These are phyloP conservation scores for Sarocladiaceae sp. DNA, from an alignment of 2,329 filamentous ascomycete species.

Conservation along the genomic window DNA sequence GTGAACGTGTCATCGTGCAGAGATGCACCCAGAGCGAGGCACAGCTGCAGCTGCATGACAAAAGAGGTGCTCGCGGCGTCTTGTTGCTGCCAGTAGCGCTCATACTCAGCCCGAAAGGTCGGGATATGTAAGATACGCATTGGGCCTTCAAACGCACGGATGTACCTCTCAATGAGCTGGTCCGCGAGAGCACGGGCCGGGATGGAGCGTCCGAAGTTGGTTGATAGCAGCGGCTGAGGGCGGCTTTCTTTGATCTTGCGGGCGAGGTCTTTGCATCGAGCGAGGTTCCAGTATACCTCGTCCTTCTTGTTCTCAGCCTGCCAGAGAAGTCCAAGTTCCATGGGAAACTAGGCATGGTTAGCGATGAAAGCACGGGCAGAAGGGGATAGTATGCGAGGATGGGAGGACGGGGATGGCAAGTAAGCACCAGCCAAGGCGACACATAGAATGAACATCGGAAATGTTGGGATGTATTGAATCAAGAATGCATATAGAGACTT, in stretches of 20 bases:
- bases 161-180: conserved; percentile 44
- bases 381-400: too few species aligned
- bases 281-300: conserved; percentile 26
- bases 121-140: conserved; percentile 53
- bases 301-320: conserved; percentile 20
- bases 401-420: too few species aligned
- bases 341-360: conserved; percentile 25
- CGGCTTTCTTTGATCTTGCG: conserved; percentile 36
- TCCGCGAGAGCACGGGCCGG: conserved; percentile 37
- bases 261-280: conserved; percentile 34
- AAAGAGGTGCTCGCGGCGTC: conserved; percentile 34
- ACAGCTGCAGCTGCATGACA: conserved; percentile 46
- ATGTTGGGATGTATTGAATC: too few species aligned
- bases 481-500: too few species aligned
- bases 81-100: conserved; percentile 39
- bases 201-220: conserved; percentile 32
- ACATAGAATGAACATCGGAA: too few species aligned
- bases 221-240: conserved; percentile 25
- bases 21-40: conserved; percentile 44
- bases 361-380: not conserved
- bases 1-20: conserved; percentile 40
- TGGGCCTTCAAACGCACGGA: conserved; percentile 50
- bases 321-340: conserved; percentile 20
- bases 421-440: too few species aligned
- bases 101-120: conserved; percentile 49